Evolutionary conservation across 202 grass and related monocot species (phyloP).

Genomic region (Elaeis oleifera): DNA sequence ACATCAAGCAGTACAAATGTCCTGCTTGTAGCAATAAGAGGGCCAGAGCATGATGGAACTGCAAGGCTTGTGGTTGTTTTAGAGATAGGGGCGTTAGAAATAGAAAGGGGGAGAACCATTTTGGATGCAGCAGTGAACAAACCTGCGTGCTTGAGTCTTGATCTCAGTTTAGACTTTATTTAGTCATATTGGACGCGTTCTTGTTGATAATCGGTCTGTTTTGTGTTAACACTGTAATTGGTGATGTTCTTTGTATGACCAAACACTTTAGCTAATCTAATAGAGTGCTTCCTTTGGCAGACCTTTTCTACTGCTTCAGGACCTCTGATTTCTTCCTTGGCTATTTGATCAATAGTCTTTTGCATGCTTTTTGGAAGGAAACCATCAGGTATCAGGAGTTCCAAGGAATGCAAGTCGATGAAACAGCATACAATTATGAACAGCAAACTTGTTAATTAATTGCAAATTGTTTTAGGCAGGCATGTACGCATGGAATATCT

Average conservation of each 20-base stretch:
- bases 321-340: no score
- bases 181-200: background rate
- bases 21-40: constrained; percentile 82
- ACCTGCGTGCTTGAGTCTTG: constrained; percentile 2
- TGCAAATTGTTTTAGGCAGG: no score
- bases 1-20: constrained; percentile 99
- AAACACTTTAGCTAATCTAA: background rate
- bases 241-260: background rate
- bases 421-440: no score
- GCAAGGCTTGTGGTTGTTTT: constrained; percentile 1
- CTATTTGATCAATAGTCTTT: no score
- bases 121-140: background rate
- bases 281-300: no score
- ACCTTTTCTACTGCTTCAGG: no score
- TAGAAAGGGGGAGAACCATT: background rate
- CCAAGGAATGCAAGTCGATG: no score
- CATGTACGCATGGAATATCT: no score
- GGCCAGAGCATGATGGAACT: constrained; percentile 35
- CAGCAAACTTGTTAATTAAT: no score
- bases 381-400: no score
- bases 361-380: no score
- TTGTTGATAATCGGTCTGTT: constrained; percentile 13
- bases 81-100: background rate
- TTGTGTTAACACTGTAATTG: background rate
- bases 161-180: constrained; percentile 15